Evolutionary conservation across 257 asterid species (phyloP).

Genomic region (Ballota nigra): DNA sequence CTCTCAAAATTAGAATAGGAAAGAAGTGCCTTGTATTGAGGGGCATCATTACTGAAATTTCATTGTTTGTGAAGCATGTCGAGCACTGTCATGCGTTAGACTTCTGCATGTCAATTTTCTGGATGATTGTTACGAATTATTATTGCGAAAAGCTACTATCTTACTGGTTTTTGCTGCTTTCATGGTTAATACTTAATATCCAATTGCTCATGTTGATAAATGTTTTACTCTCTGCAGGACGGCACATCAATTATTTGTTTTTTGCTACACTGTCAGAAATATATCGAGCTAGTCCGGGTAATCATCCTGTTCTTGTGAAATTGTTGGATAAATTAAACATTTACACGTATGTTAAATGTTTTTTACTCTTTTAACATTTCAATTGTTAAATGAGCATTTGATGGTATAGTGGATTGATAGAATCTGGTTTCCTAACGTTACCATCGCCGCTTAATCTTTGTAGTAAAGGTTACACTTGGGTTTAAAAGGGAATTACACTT

Average conservation of each 20-base stretch:
- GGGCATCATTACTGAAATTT: neutral
- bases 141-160: neutral
- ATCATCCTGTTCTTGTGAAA: slow-evolving; percentile 20
- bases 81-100: neutral
- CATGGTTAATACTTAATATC: slow-evolving; percentile 13
- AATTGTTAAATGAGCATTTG: neutral
- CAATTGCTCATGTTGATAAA: slow-evolving; percentile 13
- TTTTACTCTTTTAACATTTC: neutral
- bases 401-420: neutral
- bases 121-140: neutral
- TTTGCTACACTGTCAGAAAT: slow-evolving; percentile 81
- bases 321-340: neutral
- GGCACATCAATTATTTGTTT: slow-evolving; percentile 70
- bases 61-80: neutral
- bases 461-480: neutral
- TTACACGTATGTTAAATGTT: neutral
- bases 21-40: neutral
- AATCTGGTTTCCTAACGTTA: neutral
- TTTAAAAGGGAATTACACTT: neutral
- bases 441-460: neutral
- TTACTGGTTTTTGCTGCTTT: neutral
- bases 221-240: slow-evolving; percentile 53
- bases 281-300: slow-evolving; percentile 89
- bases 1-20: neutral
- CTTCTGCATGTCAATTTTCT: neutral